Evolutionary conservation across 1,284 basidiomycete genomes (phyloP).

Genomic region (Ganoderma lingzhi): DNA sequence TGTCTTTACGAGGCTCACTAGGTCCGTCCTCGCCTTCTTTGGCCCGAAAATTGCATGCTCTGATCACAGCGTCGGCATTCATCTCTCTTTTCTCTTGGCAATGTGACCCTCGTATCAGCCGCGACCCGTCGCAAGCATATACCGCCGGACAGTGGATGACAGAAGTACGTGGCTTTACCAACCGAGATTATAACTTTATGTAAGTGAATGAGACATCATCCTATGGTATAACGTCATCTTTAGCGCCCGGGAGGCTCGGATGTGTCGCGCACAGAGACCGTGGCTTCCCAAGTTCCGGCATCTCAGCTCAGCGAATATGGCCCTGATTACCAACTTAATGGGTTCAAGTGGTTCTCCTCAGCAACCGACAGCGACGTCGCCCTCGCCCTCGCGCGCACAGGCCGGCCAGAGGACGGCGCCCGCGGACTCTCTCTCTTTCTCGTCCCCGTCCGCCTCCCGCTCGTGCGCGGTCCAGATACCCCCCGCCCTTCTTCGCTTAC

Average conservation of each 20-base stretch:
- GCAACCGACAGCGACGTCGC: slow-evolving; percentile 81
- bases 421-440: slow-evolving; percentile 77
- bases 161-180: slow-evolving; percentile 52
- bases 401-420: slow-evolving; percentile 57
- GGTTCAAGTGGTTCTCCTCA: slow-evolving; percentile 88
- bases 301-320: slow-evolving; percentile 48
- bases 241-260: slow-evolving; percentile 82
- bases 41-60: slow-evolving; percentile 3
- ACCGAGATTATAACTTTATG: background rate
- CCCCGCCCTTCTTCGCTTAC: slow-evolving; percentile 56
- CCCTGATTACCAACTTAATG: slow-evolving; percentile 64
- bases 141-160: slow-evolving; percentile 90
- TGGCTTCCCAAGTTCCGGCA: slow-evolving; percentile 51
- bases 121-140: slow-evolving; percentile 68
- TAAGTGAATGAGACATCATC: background rate
- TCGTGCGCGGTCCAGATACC: slow-evolving; percentile 49
- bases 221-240: slow-evolving; percentile 7
- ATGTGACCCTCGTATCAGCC: slow-evolving; percentile 46
- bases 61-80: background rate
- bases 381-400: slow-evolving; percentile 77
- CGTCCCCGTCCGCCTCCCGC: slow-evolving; percentile 66
- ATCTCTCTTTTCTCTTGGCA: background rate
- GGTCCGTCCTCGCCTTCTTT: slow-evolving; percentile 46
- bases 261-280: slow-evolving; percentile 79
- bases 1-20: slow-evolving; percentile 64